Conservation (phyloP, 495 filamentous ascomycete genomes). For the Aspergillus asperescens region DNA sequence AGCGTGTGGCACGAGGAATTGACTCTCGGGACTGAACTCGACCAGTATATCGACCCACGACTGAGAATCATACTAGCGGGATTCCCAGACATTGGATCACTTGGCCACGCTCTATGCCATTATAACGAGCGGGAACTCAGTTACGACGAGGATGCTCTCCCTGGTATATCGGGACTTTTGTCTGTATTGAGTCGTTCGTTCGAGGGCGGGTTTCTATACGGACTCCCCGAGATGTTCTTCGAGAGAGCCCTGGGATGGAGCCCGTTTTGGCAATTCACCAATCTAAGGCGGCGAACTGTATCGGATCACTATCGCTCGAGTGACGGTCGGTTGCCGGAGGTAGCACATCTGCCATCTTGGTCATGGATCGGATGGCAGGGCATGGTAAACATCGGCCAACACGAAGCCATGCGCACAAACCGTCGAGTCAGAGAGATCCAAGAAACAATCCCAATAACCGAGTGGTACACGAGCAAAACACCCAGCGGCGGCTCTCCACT, state of each 20-base stretch:
- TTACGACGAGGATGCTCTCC: conserved; percentile 18
- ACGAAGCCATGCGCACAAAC: background rate
- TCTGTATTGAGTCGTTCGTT: conserved; percentile 13
- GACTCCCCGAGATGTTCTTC: conserved; percentile 22
- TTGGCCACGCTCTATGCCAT: background rate
- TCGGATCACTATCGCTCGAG: no score
- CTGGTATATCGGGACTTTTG: conserved; percentile 17
- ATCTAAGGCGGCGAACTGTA: conserved; percentile 1
- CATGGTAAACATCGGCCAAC: background rate
- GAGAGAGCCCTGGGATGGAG: conserved; percentile 16
- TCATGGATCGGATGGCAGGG: conserved; percentile 28
- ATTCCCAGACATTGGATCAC: background rate
- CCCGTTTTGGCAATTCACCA: background rate
- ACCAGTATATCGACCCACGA: background rate
- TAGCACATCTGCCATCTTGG: conserved; percentile 24
- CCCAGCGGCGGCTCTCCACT: background rate
- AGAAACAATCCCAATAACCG: conserved; percentile 20
- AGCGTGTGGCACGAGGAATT: background rate
- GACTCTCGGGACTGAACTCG: background rate
- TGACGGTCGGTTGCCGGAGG: background rate
- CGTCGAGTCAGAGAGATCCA: background rate
- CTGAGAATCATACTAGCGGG: background rate
- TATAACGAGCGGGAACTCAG: conserved; percentile 17
- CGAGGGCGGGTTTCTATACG: conserved; percentile 18
- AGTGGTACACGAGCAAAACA: conserved; percentile 14